Base-by-base conservation (phyloP, 2,329 filamentous ascomycete genomes). In the Dactylonectria macrodidyma region DNA sequence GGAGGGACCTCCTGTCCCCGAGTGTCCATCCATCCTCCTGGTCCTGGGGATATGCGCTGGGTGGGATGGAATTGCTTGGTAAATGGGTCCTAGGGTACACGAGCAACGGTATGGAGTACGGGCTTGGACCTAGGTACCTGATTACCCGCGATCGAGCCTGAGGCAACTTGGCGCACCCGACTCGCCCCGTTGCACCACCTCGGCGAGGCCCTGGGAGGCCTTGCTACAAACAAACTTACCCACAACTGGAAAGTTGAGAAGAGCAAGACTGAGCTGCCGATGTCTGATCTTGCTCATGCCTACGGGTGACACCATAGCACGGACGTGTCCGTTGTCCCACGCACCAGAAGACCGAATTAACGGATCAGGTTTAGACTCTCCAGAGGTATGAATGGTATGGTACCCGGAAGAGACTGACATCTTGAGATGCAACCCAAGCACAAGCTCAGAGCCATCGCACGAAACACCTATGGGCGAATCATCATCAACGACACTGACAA, bases 81-180 rank as follows among this genome's bases (percentile, higher is more conserved):
- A 51, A 33, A 33, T 14, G 26, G 14, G 24, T 33, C 24, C 6
- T 7, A 30, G 14, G 47, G 12, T 16, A 33, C 24, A 51, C 9
- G 26, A 33, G 6, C 24, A 51, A 51, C 12, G 24, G 26, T 9
- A 51, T 33, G 26, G 26, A 30, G 26, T 30, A 30, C 26, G 26
- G 26, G 26, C 16, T n/a, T 34, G 46, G 9, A 19, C 6, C 16
- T 26, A 48, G 22, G 19, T 48, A 48, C 41, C 41, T 8, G 41
- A n/a, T n/a, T 51, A 51, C 48, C 48, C 48, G 12, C 46, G 19
- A 22, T 10, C 30, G 16, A 52, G 14, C 36, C 26, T 52, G 22
- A 11, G 51, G 62, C 36, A 57, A 60, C 46, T 24, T 51, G 11
- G 51, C 57, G 51, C 36, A 44, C 57, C 62, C 50, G 57, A 60